Conservation (phyloP, 805 yeast species). For the Candida silvatica region DNA sequence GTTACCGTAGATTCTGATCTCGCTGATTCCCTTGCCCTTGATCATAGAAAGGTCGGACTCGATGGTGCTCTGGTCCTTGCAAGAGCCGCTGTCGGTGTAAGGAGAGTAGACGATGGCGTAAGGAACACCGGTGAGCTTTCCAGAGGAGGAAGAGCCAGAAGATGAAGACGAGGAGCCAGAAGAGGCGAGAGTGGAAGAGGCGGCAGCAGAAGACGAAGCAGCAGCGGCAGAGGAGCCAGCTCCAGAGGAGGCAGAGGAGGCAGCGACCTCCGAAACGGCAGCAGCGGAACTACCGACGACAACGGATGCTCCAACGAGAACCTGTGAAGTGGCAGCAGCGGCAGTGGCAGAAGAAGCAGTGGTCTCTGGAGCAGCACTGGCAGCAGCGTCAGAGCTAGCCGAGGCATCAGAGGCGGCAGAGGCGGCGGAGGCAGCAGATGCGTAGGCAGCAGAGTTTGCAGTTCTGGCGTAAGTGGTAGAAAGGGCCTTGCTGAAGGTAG, state of each 20-base stretch:
- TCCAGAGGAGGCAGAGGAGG: conserved; percentile 19
- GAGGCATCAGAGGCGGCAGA: conserved; percentile 7
- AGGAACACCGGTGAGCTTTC: conserved; percentile 32
- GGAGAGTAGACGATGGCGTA: conserved; percentile 70
- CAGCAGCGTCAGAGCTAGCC: conserved; percentile 8
- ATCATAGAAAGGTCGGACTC: conserved; percentile 51
- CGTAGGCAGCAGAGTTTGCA: conserved; percentile 3
- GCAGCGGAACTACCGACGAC: conserved; percentile 10
- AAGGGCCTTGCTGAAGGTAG: conserved; percentile 7
- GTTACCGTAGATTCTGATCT: conserved; percentile 75
- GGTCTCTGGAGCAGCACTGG: conserved; percentile 6
- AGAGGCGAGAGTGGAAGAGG: conserved; percentile 20
- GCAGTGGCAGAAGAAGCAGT: conserved; percentile 10
- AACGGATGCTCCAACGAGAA: conserved; percentile 8
- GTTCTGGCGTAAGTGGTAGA: conserved; percentile 6
- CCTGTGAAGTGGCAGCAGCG: conserved; percentile 5
- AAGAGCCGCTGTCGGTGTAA: conserved; percentile 55
- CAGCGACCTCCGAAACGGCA: conserved; percentile 15
- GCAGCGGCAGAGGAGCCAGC: conserved; percentile 15
- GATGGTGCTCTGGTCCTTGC: conserved; percentile 54
- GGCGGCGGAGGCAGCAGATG: not conserved
- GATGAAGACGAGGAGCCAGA: conserved; percentile 21
- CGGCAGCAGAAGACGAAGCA: conserved; percentile 9
- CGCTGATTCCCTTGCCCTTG: conserved; percentile 48
- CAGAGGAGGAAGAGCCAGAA: conserved; percentile 22